phyloP scores from a whole-genome alignment of 2,329 filamentous ascomycete species.

The Knufia fluminis region DNA sequence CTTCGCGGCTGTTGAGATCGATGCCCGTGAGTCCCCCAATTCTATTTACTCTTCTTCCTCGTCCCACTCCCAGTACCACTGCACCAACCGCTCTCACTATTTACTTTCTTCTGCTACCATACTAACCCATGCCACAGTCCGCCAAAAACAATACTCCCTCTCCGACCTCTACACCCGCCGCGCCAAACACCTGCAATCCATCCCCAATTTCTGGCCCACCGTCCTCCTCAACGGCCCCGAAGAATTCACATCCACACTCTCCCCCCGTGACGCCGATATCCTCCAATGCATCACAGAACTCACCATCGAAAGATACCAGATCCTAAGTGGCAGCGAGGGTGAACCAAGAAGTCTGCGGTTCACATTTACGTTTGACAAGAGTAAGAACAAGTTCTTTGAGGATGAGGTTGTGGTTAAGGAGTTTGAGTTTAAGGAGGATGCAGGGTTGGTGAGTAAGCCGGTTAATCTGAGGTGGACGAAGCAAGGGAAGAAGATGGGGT shows the following conservation, averaged over 20 bases:
- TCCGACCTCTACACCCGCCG: constrained; percentile 66
- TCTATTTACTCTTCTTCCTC: neutral
- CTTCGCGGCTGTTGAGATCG: constrained; percentile 72
- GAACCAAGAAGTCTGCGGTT: constrained; percentile 74
- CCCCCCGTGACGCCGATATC: constrained; percentile 49
- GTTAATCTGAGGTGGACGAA: constrained; percentile 82
- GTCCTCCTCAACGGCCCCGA: constrained; percentile 79
- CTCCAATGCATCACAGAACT: constrained; percentile 62
- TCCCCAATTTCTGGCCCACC: constrained; percentile 88
- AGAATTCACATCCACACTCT: constrained; percentile 81
- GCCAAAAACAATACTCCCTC: constrained; percentile 18
- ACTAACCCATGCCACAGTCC: too few species aligned
- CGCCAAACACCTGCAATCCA: constrained; percentile 57
- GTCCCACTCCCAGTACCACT: too few species aligned
- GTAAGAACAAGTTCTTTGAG: constrained; percentile 71
- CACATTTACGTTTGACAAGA: constrained; percentile 59
- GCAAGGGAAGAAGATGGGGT: constrained; percentile 63
- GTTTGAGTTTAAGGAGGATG: constrained; percentile 67
- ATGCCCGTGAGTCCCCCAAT: constrained; percentile 58
- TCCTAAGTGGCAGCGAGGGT: constrained; percentile 50
- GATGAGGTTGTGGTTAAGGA: constrained; percentile 76
- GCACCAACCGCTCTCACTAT: too few species aligned
- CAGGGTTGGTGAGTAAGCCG: constrained; percentile 76
- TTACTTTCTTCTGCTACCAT: too few species aligned
- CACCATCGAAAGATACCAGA: constrained; percentile 70